Evolutionary conservation across 768 basidiomycete species (phyloP).

Genomic region (Tricholoma matsutake): DNA sequence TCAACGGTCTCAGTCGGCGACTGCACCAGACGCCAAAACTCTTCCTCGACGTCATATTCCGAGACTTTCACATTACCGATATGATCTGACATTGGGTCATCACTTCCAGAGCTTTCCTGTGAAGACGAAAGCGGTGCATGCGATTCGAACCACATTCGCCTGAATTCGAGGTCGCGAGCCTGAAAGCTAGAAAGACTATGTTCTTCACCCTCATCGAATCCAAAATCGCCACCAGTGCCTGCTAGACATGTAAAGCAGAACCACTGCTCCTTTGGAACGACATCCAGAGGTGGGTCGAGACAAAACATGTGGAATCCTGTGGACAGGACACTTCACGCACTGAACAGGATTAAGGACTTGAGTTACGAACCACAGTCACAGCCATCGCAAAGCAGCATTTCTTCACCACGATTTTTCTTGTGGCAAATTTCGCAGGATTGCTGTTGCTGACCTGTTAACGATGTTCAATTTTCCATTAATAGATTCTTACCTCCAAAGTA

Average conservation of each 20-base stretch:
- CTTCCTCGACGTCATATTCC: constrained; percentile 89
- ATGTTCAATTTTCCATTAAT: constrained; percentile 24
- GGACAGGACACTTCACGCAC: constrained; percentile 10
- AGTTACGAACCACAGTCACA: constrained; percentile 41
- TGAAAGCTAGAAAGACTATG: constrained; percentile 91
- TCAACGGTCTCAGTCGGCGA: constrained; percentile 89
- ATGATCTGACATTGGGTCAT: constrained; percentile 51
- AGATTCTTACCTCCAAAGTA: constrained; percentile 49
- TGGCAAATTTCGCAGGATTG: constrained; percentile 93
- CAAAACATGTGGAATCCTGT: constrained; percentile 97
- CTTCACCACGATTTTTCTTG: constrained; percentile 81
- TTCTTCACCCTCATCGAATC: constrained; percentile 97
- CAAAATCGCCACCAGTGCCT: constrained; percentile 92
- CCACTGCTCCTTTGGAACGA: constrained; percentile 94
- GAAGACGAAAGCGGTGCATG: constrained; percentile 54
- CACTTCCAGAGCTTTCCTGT: constrained; percentile 29
- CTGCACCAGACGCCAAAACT: constrained; percentile 97
- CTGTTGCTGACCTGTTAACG: constrained; percentile 35
- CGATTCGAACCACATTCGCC: constrained; percentile 81
- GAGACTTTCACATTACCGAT: constrained; percentile 66
- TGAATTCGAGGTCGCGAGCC: constrained; percentile 86
- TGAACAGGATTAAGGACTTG: not conserved
- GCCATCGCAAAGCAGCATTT: constrained; percentile 74
- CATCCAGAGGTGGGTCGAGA: constrained; percentile 82
- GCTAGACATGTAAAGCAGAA: constrained; percentile 91